phyloP scores from a whole-genome alignment of 1,284 basidiomycete species.

The Sanguinoderma infundibulare region DNA sequence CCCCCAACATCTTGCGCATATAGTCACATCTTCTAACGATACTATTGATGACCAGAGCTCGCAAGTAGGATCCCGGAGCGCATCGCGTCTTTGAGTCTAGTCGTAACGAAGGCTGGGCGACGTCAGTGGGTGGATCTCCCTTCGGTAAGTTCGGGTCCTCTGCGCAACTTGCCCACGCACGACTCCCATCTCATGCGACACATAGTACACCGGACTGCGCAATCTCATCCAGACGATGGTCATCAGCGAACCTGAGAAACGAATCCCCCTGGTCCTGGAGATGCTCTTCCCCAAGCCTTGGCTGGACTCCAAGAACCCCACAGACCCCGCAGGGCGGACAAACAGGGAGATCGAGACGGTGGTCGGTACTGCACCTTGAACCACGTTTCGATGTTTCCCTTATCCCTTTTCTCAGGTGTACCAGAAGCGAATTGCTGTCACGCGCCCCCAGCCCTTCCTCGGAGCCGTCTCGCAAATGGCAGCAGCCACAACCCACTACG shows the following conservation, averaged over 20 bases:
- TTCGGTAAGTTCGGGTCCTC: conserved; percentile 53
- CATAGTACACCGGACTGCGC: conserved; percentile 13
- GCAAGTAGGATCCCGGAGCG: conserved; percentile 68
- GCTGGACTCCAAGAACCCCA: conserved; percentile 55
- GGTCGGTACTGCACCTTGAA: conserved; percentile 39
- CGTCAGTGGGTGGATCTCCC: conserved; percentile 59
- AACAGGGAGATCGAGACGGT: conserved; percentile 62
- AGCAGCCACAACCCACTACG: conserved; percentile 73
- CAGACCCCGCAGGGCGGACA: conserved; percentile 58
- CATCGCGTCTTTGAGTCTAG: conserved; percentile 68
- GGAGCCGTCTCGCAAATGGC: conserved; percentile 79
- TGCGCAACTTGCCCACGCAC: background rate
- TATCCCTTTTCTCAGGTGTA: conserved; percentile 45
- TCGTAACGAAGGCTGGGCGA: conserved; percentile 75
- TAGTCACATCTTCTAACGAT: background rate
- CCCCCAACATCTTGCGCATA: no score
- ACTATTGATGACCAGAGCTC: conserved; percentile 53
- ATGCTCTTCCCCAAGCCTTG: conserved; percentile 68
- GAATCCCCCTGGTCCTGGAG: conserved; percentile 56
- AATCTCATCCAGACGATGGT: conserved; percentile 42
- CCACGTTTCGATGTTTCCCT: background rate
- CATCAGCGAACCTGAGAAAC: conserved; percentile 53
- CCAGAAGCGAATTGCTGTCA: conserved; percentile 55
- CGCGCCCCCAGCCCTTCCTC: conserved; percentile 61
- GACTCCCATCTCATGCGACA: background rate